phyloP scores from a whole-genome alignment of 2,329 filamentous ascomycete genomes.

The Pyrenochaeta sp. region DNA sequence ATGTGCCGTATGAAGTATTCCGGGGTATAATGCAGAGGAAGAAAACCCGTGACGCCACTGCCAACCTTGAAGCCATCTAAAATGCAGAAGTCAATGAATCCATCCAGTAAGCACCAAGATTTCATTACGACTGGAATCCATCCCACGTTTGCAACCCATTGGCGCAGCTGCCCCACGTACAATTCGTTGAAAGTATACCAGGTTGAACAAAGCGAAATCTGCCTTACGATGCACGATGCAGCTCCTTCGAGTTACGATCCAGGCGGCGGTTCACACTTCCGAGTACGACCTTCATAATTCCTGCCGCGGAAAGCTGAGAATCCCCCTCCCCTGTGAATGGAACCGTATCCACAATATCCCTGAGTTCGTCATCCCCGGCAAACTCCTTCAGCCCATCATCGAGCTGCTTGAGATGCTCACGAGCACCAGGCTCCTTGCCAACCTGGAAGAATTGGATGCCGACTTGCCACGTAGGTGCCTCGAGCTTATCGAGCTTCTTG shows the following conservation, averaged over 20 bases:
- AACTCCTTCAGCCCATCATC: conserved; percentile 74
- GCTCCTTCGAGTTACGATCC: conserved; percentile 58
- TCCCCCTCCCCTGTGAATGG: conserved; percentile 69
- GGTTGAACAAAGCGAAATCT: background rate
- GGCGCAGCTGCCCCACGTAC: background rate
- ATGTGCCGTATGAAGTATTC: background rate
- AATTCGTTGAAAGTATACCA: background rate
- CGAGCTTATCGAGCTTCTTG: conserved; percentile 71
- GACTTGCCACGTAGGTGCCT: conserved; percentile 81
- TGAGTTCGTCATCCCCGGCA: conserved; percentile 62
- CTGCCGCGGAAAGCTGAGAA: conserved; percentile 69
- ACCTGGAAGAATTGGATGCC: conserved; percentile 98
- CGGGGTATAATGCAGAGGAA: background rate
- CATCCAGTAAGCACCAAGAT: background rate
- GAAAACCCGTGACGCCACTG: conserved; percentile 1
- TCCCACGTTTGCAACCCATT: background rate
- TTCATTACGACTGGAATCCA: background rate
- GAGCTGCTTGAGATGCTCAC: conserved; percentile 71
- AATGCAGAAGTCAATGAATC: background rate
- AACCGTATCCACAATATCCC: conserved; percentile 93
- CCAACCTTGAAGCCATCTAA: background rate
- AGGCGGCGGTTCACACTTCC: conserved; percentile 76
- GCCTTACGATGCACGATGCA: conserved; percentile 30
- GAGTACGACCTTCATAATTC: conserved; percentile 79
- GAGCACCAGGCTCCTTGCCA: conserved; percentile 74